A percentile compares a stretch with the other conserved stretches of the same genome.
These are phyloP conservation scores for Alternaria hordeiaustralica DNA, from an alignment of 2,329 filamentous ascomycete genomes.

Conservation along the genomic window DNA sequence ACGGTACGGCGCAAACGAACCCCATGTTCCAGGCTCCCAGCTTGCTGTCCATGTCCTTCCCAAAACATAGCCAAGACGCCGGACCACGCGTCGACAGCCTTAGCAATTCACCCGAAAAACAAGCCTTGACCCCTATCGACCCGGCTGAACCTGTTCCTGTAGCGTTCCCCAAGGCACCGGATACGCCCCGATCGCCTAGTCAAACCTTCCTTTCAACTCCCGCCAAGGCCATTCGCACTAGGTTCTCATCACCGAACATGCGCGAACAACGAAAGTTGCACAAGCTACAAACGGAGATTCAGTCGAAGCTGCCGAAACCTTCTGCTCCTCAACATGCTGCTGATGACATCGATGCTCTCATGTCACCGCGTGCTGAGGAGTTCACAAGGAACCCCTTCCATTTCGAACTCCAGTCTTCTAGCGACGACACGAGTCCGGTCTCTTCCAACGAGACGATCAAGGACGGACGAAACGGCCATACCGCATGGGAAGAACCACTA, in stretches of 20 bases:
- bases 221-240: conserved; percentile 38
- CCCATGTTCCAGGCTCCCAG: conserved; percentile 23
- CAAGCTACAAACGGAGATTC: conserved; percentile 50
- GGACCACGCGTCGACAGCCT: conserved; percentile 34
- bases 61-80: conserved; percentile 14
- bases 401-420: conserved; percentile 35
- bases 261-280: conserved; percentile 47
- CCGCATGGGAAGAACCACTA: conserved; percentile 33
- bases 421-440: conserved; percentile 37
- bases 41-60: conserved; percentile 14
- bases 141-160: conserved; percentile 11
- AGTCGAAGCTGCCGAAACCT: conserved; percentile 43
- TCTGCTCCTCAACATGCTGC: conserved; percentile 35
- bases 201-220: conserved; percentile 40
- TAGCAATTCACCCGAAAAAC: conserved; percentile 25
- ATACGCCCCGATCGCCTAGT: conserved; percentile 21
- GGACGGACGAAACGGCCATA: conserved; percentile 34
- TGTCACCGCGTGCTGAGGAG: conserved; percentile 74
- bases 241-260: conserved; percentile 51
- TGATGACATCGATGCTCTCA: conserved; percentile 60
- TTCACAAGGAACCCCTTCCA: conserved; percentile 66
- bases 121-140: conserved; percentile 15
- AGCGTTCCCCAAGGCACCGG: conserved; percentile 20
- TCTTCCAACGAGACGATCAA: conserved; percentile 44
- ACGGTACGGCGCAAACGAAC: conserved; percentile 40